Evolutionary conservation across 495 filamentous ascomycete species (phyloP).

Genomic region (Talaromyces liani): DNA sequence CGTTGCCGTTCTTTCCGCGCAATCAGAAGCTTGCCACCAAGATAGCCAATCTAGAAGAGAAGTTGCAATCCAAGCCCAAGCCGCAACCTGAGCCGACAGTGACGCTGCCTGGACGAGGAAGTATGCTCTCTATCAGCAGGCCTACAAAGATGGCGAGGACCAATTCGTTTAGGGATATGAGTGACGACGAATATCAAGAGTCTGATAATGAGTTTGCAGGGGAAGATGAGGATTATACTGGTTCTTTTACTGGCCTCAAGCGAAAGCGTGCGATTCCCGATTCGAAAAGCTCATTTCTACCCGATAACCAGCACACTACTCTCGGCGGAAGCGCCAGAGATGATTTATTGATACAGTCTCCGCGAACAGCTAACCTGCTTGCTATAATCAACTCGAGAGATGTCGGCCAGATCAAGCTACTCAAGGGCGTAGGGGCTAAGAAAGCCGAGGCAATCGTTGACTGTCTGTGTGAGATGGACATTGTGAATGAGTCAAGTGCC

Average conservation of each 20-base stretch:
- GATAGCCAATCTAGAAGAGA: constrained; percentile 62
- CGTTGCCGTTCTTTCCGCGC: constrained; percentile 76
- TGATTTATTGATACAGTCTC: constrained; percentile 39
- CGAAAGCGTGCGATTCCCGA: constrained; percentile 32
- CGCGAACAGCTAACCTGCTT: constrained; percentile 63
- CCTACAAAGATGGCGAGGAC: constrained; percentile 19
- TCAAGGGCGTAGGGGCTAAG: constrained; percentile 59
- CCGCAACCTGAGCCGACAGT: constrained; percentile 15
- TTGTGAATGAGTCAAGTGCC: constrained; percentile 12
- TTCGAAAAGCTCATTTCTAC: constrained; percentile 16
- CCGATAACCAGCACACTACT: constrained; percentile 6
- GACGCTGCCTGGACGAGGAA: constrained; percentile 19
- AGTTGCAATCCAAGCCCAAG: constrained; percentile 31
- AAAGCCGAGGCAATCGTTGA: constrained; percentile 48
- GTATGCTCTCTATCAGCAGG: constrained; percentile 34
- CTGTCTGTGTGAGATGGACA: constrained; percentile 43
- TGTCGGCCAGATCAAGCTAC: constrained; percentile 50
- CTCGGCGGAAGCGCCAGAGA: constrained; percentile 17
- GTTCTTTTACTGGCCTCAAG: constrained; percentile 29
- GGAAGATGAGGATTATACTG: constrained; percentile 25
- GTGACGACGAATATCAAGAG: constrained; percentile 25
- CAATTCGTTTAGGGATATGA: constrained; percentile 26
- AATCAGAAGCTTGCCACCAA: constrained; percentile 75
- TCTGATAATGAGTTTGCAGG: constrained; percentile 20
- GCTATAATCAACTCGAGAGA: constrained; percentile 84